phyloP scores from a whole-genome alignment of 2,329 filamentous ascomycete species.

The Emergomyces africanus region DNA sequence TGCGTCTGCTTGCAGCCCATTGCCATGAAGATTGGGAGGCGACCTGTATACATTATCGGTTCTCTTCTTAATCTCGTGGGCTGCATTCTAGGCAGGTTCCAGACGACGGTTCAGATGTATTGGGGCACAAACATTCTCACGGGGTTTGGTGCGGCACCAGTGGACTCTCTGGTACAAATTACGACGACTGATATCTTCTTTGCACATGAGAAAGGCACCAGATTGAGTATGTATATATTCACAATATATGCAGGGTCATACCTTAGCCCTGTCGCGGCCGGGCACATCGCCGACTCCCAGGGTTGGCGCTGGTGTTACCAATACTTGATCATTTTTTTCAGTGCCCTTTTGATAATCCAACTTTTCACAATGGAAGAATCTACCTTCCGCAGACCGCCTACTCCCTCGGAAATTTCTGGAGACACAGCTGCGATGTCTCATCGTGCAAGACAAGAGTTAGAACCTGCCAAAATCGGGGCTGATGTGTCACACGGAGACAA shows the following conservation, averaged over 20 bases:
- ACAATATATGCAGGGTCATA: constrained; percentile 35
- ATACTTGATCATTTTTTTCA: constrained; percentile 33
- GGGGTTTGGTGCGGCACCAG: constrained; percentile 32
- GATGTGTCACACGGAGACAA: background rate
- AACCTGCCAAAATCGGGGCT: constrained; percentile 1
- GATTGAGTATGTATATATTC: constrained; percentile 33
- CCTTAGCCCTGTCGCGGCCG: constrained; percentile 21
- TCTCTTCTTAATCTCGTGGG: constrained; percentile 6
- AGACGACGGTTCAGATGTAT: constrained; percentile 4
- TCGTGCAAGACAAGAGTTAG: constrained; percentile 1
- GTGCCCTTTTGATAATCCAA: constrained; percentile 32
- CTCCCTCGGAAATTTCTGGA: constrained; percentile 2
- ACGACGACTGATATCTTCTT: constrained; percentile 36
- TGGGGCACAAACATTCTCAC: constrained; percentile 6
- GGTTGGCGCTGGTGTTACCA: constrained; percentile 42
- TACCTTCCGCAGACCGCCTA: constrained; percentile 33
- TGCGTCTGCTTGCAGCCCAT: constrained; percentile 8
- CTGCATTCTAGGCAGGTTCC: constrained; percentile 8
- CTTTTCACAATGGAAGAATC: constrained; percentile 52
- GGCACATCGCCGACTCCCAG: constrained; percentile 24
- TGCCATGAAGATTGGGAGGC: constrained; percentile 11
- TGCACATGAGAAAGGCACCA: constrained; percentile 32
- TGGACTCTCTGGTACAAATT: constrained; percentile 38
- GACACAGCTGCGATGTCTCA: background rate
- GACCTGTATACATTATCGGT: constrained; percentile 9